Base-by-base conservation (phyloP, 116 monocot species). In the Cymodocea nodosa region DNA sequence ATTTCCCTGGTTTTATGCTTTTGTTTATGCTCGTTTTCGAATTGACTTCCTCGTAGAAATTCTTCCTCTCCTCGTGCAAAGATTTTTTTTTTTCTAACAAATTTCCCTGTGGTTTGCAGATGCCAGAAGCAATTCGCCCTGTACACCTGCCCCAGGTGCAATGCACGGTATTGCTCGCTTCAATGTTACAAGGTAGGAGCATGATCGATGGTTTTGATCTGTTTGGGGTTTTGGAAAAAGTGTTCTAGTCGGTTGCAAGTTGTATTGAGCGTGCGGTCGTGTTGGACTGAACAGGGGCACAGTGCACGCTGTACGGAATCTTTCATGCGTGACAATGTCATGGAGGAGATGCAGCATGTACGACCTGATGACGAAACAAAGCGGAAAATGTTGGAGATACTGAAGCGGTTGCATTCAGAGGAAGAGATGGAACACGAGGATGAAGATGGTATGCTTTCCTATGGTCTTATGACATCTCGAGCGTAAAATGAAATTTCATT, bases 111-210 rank as follows among this genome's bases (percentile, higher is more conserved):
- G 44, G 11, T 44, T 44, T 76, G 56, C 72, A 94, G 94, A 56
- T 97, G 97, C 77, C 85, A 88, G 80, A 97, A 82, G 75, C 97
- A 97, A 62, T 97, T 86, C 56, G 77, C 92, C 1, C 88, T 79
- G 77, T 97, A 97, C 58, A 97, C 97, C 48, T 97, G 97, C 70
- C 92, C 97, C 53, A 68, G 92, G 36, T 97, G 97, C 80, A 97
- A 91, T 73, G 60, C 73, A 36, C 81, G 92, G 4, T 91, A 97
- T 50, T 97, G 97, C 69, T 97, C 97, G 12, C 85, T 97, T 68
- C 70, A 71, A n/a, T 95, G 95, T 74, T 95, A 87, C 85, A 87
- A 85, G 87, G 92, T 92, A 10, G 23, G 69, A 64, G 56, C 5
- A 4, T 17, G 5, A 65, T 52, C 2, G 22, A 15, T 35, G 60